These are phyloP conservation scores for Malassezia dermatis DNA, from an alignment of 1,284 basidiomycete genomes.

Conservation along the genomic window DNA sequence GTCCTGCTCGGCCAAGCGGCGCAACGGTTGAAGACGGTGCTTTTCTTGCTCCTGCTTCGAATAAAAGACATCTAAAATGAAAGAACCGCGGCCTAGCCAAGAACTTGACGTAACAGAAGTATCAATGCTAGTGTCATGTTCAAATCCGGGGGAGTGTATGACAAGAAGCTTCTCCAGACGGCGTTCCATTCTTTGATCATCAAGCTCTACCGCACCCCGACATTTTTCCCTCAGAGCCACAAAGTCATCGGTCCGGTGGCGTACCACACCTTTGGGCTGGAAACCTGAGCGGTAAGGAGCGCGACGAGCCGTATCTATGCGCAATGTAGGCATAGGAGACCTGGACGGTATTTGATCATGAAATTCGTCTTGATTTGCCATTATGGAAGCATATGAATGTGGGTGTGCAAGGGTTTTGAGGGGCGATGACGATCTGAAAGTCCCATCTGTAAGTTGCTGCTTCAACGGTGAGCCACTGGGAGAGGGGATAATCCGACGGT, in stretches of 20 bases:
- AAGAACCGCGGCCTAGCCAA: background rate
- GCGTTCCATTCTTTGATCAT: conserved; percentile 37
- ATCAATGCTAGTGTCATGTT: background rate
- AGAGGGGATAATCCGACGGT: background rate
- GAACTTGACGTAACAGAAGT: no score
- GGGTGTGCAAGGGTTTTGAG: background rate
- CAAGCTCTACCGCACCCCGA: conserved; percentile 25
- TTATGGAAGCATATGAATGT: background rate
- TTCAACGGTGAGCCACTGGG: background rate
- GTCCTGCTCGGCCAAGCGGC: conserved; percentile 58
- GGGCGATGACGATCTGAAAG: background rate
- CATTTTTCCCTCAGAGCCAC: conserved; percentile 16
- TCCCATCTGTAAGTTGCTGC: background rate
- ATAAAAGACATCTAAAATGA: conserved; percentile 7
- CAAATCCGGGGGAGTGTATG: background rate
- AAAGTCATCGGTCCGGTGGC: conserved; percentile 28
- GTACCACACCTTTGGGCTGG: conserved; percentile 34
- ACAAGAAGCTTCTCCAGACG: conserved; percentile 26
- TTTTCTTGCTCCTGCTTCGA: background rate
- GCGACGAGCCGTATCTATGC: background rate
- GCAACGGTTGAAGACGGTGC: background rate
- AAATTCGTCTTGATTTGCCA: background rate
- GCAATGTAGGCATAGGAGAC: background rate
- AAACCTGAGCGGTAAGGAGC: conserved; percentile 28
- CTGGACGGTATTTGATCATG: background rate